Percentiles rank a stretch among this genome's conserved stretches.
phyloP scores from a whole-genome alignment of 1,284 basidiomycete genomes.

The Puccinia novopanici region DNA sequence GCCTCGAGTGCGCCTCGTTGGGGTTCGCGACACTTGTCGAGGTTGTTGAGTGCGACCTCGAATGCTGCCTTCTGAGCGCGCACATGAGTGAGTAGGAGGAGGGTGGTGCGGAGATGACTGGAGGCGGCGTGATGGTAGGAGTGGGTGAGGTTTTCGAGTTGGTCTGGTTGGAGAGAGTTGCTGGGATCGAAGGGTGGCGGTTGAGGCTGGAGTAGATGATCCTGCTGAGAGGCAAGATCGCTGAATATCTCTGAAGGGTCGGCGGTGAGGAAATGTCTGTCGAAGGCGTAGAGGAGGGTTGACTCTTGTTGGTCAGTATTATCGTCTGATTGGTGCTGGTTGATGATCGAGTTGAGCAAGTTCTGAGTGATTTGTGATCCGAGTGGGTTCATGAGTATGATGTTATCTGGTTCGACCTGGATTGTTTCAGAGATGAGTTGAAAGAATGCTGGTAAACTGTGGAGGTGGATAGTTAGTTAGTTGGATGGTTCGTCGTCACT shows the following conservation, averaged over 20 bases:
- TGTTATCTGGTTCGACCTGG: constrained; percentile 24
- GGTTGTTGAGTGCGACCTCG: constrained; percentile 43
- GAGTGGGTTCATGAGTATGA: constrained; percentile 45
- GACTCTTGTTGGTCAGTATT: constrained; percentile 1
- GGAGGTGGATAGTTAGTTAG: neutral
- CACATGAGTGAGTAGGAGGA: constrained; percentile 43
- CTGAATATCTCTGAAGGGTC: constrained; percentile 32
- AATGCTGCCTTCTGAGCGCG: constrained; percentile 44
- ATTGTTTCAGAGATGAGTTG: constrained; percentile 28
- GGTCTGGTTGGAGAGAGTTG: constrained; percentile 11
- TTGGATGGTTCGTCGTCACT: neutral
- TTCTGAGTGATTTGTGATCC: constrained; percentile 47
- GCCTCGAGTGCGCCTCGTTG: constrained; percentile 41
- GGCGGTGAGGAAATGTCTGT: constrained; percentile 36
- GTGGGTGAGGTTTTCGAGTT: constrained; percentile 5
- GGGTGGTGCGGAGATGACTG: constrained; percentile 37
- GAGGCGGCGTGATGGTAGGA: constrained; percentile 19
- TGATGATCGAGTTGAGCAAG: constrained; percentile 37
- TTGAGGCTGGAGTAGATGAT: constrained; percentile 32
- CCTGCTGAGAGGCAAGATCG: constrained; percentile 16
- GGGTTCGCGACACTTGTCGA: constrained; percentile 49
- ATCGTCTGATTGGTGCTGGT: neutral
- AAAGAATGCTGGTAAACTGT: constrained; percentile 31
- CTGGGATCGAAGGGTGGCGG: neutral
- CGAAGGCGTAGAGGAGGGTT: constrained; percentile 45